These are phyloP conservation scores for Fusarium sp. DNA, from an alignment of 2,329 filamentous ascomycete genomes.

Conservation along the genomic window DNA sequence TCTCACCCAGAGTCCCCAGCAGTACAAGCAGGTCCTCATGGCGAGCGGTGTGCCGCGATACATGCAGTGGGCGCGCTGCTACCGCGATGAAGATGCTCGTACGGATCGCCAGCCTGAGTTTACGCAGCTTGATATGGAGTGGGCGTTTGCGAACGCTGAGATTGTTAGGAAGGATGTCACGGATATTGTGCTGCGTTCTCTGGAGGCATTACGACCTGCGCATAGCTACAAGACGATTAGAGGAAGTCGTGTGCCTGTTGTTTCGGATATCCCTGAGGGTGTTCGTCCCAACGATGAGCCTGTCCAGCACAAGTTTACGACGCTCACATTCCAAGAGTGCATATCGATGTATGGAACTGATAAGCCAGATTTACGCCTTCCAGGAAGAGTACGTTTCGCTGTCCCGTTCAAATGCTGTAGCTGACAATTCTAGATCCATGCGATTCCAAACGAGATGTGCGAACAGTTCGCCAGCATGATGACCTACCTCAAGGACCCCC, in stretches of 20 bases:
- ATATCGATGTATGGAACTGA: constrained; percentile 89
- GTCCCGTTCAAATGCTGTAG: accelerated
- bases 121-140: constrained; percentile 93
- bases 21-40: constrained; percentile 99
- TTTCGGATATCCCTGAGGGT: constrained; percentile 45
- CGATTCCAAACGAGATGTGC: constrained; percentile 70
- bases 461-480: constrained; percentile 81
- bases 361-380: constrained; percentile 89
- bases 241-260: constrained; percentile 52
- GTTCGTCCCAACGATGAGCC: constrained; percentile 30
- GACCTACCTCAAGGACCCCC: constrained; percentile 74
- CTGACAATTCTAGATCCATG: constrained; percentile 65
- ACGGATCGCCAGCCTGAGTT: constrained; percentile 97
- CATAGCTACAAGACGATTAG: constrained; percentile 74
- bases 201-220: constrained; percentile 49
- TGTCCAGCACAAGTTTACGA: constrained; percentile 52
- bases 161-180: constrained; percentile 53
- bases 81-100: constrained; percentile 92
- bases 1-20: constrained; percentile 94
- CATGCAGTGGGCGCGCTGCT: constrained; percentile 94
- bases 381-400: constrained; percentile 66
- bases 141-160: constrained; percentile 78
- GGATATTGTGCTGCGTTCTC: constrained; percentile 52
- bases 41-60: constrained; percentile 85
- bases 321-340: constrained; percentile 58